Evolutionary conservation across 1,139 yeast genomes (phyloP).

Genomic region (Zygotorulaspora mrakii): DNA sequence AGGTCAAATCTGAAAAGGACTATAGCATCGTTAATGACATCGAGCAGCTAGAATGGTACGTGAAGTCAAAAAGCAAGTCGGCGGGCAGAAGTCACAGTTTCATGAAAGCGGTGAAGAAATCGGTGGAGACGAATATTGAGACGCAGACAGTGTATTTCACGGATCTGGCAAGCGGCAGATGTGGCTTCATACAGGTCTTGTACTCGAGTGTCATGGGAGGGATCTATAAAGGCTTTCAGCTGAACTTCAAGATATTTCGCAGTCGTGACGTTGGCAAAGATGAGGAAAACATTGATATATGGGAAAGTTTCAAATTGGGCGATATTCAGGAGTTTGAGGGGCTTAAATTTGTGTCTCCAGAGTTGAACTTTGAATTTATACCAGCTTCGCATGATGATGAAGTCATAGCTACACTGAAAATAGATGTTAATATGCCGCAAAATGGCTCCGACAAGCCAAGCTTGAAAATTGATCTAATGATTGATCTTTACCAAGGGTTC

Average conservation of each 20-base stretch:
- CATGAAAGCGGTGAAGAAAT: constrained; percentile 17
- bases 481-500: constrained; percentile 43
- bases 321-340: constrained; percentile 19
- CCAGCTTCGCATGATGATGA: constrained; percentile 38
- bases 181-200: constrained; percentile 80
- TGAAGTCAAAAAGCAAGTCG: constrained; percentile 9
- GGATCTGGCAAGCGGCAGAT: constrained; percentile 51
- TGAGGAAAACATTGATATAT: constrained; percentile 38
- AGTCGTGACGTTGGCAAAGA: constrained; percentile 33
- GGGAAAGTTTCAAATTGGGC: constrained; percentile 31
- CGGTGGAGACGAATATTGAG: constrained; percentile 64
- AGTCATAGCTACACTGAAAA: constrained; percentile 36
- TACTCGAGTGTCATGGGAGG: constrained; percentile 76
- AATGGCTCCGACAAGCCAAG: constrained; percentile 46
- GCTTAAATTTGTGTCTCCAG: constrained; percentile 40
- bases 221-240: constrained; percentile 77
- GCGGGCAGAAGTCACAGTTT: constrained; percentile 8
- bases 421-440: constrained; percentile 36
- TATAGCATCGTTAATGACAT: constrained; percentile 17
- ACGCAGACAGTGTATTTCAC: constrained; percentile 81
- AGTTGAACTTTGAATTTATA: constrained; percentile 66
- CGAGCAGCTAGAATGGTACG: constrained; percentile 22
- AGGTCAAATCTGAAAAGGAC: constrained; percentile 12
- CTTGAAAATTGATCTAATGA: constrained; percentile 22
- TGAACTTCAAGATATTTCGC: constrained; percentile 64